Evolutionary conservation across 2,329 filamentous ascomycete genomes (phyloP).

Genomic region (Fusarium concolor): DNA sequence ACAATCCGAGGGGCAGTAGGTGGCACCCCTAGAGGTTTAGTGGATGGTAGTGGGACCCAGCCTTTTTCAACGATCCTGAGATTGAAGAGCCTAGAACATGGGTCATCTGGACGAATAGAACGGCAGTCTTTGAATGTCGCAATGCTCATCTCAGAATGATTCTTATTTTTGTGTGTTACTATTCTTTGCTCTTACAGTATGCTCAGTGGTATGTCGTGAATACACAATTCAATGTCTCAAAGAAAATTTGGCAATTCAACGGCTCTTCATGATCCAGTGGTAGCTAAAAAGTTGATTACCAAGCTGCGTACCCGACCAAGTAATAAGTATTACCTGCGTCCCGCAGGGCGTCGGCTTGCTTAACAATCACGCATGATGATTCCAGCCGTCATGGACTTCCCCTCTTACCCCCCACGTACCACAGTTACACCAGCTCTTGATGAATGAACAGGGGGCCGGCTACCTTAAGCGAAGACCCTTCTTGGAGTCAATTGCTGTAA

Average conservation of each 20-base stretch:
- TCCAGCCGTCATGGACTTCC: slow-evolving; percentile 38
- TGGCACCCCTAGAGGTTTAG: slow-evolving; percentile 26
- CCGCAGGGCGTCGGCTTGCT: slow-evolving; percentile 24
- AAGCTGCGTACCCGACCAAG: slow-evolving; percentile 10
- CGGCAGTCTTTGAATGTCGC: slow-evolving; percentile 12
- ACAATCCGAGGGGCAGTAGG: slow-evolving; percentile 8
- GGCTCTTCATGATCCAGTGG: background rate
- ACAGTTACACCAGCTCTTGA: slow-evolving; percentile 6
- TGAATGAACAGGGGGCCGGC: background rate
- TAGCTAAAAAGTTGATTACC: slow-evolving; percentile 23
- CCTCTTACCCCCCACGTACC: slow-evolving; percentile 35
- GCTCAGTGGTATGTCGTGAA: background rate
- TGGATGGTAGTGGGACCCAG: background rate
- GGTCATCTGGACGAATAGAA: slow-evolving; percentile 12
- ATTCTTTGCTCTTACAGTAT: background rate
- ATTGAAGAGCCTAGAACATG: slow-evolving; percentile 22
- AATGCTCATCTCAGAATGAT: slow-evolving; percentile 19
- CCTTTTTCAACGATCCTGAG: slow-evolving; percentile 11
- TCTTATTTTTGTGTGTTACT: background rate
- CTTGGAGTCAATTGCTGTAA: no score
- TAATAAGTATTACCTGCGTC: slow-evolving; percentile 10
- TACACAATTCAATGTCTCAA: background rate
- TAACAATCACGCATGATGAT: slow-evolving; percentile 43
- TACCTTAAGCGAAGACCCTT: background rate
- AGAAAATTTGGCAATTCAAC: slow-evolving; percentile 4